phyloP scores from a whole-genome alignment of 441 rosid species.

The Kokia cookei region DNA sequence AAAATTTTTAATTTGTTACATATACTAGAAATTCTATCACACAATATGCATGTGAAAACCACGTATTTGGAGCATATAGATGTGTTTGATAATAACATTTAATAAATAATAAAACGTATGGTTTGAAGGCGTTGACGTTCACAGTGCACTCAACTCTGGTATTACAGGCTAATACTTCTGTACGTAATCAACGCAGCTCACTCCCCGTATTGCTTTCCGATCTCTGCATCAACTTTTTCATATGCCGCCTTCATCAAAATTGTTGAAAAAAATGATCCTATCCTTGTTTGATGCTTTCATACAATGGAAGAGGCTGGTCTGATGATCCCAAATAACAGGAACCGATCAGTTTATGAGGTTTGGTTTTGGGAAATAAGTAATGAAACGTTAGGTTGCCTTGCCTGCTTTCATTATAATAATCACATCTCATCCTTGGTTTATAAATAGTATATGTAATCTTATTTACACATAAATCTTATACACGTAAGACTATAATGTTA shows the following conservation, averaged over 20 bases:
- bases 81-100: no score
- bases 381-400: neutral
- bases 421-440: neutral
- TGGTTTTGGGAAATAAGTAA: neutral
- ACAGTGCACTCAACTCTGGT: conserved; percentile 72
- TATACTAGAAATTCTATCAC: no score
- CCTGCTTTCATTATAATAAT: neutral
- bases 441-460: neutral
- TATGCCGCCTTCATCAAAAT: conserved; percentile 1
- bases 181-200: neutral
- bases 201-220: neutral
- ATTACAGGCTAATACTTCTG: conserved; percentile 46
- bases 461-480: neutral
- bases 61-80: no score
- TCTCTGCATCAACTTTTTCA: conserved; percentile 7
- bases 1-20: no score
- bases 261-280: neutral
- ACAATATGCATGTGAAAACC: no score
- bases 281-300: neutral
- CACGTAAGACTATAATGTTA: neutral
- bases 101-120: no score
- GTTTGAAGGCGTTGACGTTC: conserved; percentile 51
- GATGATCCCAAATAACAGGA: neutral
- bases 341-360: neutral
- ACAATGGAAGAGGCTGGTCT: neutral